phyloP scores from a whole-genome alignment of 805 yeast genomes.

The Pichia gijzeniarum region DNA sequence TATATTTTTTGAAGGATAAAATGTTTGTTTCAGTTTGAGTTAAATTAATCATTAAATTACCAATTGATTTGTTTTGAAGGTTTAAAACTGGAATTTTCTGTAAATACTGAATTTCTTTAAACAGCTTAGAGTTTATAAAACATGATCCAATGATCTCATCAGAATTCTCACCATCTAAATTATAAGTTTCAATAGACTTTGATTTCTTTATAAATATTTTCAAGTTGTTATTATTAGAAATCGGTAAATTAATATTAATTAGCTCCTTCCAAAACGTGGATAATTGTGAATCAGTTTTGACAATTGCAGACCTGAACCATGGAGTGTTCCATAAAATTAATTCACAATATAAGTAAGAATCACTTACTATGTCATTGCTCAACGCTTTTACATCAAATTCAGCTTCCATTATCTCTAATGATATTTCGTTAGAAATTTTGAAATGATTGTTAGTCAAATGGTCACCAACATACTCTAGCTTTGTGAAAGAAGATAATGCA shows the following conservation, averaged over 20 bases:
- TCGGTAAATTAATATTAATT: slow-evolving; percentile 54
- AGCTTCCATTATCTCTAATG: slow-evolving; percentile 61
- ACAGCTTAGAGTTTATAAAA: slow-evolving; percentile 38
- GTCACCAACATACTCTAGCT: slow-evolving; percentile 41
- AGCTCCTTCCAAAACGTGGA: slow-evolving; percentile 81
- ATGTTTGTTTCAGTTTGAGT: slow-evolving; percentile 48
- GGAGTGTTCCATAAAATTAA: slow-evolving; percentile 64
- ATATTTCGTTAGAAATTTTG: slow-evolving; percentile 44
- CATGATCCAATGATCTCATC: slow-evolving; percentile 49
- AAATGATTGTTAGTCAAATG: slow-evolving; percentile 31
- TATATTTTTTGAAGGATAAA: slow-evolving; percentile 54
- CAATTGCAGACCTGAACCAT: slow-evolving; percentile 74
- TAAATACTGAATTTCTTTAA: slow-evolving; percentile 23
- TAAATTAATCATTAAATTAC: slow-evolving; percentile 50
- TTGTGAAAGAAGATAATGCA: slow-evolving; percentile 57
- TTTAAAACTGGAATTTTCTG: slow-evolving; percentile 19
- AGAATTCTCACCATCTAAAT: slow-evolving; percentile 13
- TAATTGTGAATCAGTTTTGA: slow-evolving; percentile 35
- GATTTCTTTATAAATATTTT: slow-evolving; percentile 38
- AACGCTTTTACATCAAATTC: slow-evolving; percentile 31
- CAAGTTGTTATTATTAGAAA: slow-evolving; percentile 43
- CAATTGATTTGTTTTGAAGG: slow-evolving; percentile 38
- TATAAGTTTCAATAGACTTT: slow-evolving; percentile 12
- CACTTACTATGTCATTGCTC: neutral
- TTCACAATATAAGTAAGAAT: slow-evolving; percentile 52